Percentiles rank a stretch among this genome's conserved stretches.
phyloP scores from a whole-genome alignment of 78 protist species.

The Dictyostelium firmibasis region DNA sequence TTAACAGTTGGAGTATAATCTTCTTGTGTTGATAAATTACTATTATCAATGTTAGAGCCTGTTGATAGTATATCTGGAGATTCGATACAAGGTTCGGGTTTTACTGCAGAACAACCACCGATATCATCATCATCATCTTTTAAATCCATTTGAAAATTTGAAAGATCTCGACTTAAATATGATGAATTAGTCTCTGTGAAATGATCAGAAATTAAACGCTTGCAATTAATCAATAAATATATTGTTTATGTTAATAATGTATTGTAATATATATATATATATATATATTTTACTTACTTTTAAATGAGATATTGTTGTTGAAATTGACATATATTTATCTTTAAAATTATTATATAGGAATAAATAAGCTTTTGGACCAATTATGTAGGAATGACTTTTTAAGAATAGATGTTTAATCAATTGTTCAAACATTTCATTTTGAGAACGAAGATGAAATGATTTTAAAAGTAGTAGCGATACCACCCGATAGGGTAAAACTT shows the following conservation, averaged over 20 bases:
- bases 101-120: neutral
- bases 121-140: neutral
- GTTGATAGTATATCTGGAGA: neutral
- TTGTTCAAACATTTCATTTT: slow-evolving; percentile 31
- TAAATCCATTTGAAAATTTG: neutral
- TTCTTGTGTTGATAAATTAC: neutral
- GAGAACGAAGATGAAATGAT: slow-evolving; percentile 9
- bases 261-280: neutral
- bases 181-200: neutral
- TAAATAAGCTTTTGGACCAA: neutral
- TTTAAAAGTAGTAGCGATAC: neutral
- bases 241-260: no score
- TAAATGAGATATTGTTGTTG: neutral
- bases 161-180: neutral
- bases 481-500: neutral
- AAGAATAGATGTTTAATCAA: neutral
- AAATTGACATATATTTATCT: neutral
- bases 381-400: neutral
- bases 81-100: neutral
- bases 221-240: neutral
- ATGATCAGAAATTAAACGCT: neutral
- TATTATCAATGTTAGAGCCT: neutral
- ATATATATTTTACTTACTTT: neutral
- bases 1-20: neutral
- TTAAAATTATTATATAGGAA: slow-evolving; percentile 13